A percentile compares a stretch with the other conserved stretches of the same genome.
Conservation (phyloP, 306 rosid species). For the Trichosanthes cucumerina region DNA sequence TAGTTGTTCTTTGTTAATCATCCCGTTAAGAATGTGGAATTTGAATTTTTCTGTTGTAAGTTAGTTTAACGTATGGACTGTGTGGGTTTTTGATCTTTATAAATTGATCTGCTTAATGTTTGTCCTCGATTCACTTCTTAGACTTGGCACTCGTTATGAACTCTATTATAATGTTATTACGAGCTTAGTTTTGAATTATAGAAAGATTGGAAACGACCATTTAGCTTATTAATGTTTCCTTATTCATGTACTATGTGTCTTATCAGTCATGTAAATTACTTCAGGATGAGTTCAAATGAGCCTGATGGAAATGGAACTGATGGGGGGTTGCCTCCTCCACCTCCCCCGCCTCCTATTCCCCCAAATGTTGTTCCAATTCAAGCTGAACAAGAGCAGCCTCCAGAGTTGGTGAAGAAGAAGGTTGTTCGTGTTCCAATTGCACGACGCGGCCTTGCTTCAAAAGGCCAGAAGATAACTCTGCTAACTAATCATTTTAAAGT, state of each 20-base stretch:
- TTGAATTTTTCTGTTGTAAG: background rate
- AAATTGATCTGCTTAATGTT: background rate
- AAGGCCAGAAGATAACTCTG: slow-evolving; percentile 47
- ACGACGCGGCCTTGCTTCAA: slow-evolving; percentile 46
- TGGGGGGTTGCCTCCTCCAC: slow-evolving; percentile 64
- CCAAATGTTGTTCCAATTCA: slow-evolving; percentile 44
- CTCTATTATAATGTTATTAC: background rate
- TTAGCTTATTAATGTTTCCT: background rate
- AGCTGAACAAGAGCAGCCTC: slow-evolving; percentile 21
- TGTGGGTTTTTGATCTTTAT: background rate
- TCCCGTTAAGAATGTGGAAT: background rate
- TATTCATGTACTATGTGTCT: background rate
- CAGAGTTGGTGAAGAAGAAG: slow-evolving; percentile 51
- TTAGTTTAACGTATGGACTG: background rate
- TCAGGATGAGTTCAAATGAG: slow-evolving; percentile 43
- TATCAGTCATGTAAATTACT: background rate
- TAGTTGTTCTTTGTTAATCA: background rate
- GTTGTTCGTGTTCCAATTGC: slow-evolving; percentile 49
- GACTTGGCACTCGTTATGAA: background rate
- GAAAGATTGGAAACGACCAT: too few species aligned
- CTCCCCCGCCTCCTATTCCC: slow-evolving; percentile 74
- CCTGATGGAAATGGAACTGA: slow-evolving; percentile 30
- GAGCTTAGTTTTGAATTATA: background rate
- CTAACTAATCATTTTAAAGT: slow-evolving; percentile 80
- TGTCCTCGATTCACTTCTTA: background rate